These are phyloP conservation scores for Lagenidium sp. DNA, from an alignment of 352 stramenopile genomes.

Conservation along the genomic window DNA sequence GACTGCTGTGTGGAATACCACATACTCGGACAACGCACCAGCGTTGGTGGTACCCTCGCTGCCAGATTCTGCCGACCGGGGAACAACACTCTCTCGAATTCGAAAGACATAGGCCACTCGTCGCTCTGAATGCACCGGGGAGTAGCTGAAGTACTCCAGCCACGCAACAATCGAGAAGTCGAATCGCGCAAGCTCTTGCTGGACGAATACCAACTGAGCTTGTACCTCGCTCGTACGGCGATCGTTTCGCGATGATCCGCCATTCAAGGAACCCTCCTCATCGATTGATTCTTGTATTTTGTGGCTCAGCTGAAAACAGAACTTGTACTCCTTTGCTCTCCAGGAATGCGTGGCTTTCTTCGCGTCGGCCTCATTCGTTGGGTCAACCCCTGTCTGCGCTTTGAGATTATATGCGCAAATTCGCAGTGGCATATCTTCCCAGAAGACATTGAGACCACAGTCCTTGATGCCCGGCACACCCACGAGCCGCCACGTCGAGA, in stretches of 20 bases:
- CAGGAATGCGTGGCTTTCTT: constrained; percentile 22
- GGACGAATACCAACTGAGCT: constrained; percentile 17
- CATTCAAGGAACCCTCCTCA: no score
- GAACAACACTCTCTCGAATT: constrained; percentile 19
- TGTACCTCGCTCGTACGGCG: constrained; percentile 4
- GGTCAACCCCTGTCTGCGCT: constrained; percentile 6
- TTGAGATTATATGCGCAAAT: constrained; percentile 46
- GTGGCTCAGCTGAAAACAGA: constrained; percentile 42
- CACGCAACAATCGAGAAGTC: constrained; percentile 30
- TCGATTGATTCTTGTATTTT: constrained; percentile 16
- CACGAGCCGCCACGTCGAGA: constrained; percentile 37
- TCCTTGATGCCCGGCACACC: constrained; percentile 41
- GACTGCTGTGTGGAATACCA: constrained; percentile 27
- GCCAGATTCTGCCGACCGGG: no score
- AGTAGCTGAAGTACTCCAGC: constrained; percentile 51
- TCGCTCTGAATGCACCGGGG: constrained; percentile 19
- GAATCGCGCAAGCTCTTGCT: constrained; percentile 17
- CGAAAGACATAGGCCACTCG: constrained; percentile 39
- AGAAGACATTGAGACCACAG: constrained; percentile 35
- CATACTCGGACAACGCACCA: constrained; percentile 14
- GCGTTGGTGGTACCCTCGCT: no score
- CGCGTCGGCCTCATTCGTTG: constrained; percentile 10
- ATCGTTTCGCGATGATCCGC: background rate
- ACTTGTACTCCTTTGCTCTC: constrained; percentile 39
- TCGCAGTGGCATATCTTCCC: constrained; percentile 51